A percentile compares a stretch with the other conserved stretches of the same genome.
phyloP scores from a whole-genome alignment of 768 basidiomycete species.

The Podaxis pistillaris region DNA sequence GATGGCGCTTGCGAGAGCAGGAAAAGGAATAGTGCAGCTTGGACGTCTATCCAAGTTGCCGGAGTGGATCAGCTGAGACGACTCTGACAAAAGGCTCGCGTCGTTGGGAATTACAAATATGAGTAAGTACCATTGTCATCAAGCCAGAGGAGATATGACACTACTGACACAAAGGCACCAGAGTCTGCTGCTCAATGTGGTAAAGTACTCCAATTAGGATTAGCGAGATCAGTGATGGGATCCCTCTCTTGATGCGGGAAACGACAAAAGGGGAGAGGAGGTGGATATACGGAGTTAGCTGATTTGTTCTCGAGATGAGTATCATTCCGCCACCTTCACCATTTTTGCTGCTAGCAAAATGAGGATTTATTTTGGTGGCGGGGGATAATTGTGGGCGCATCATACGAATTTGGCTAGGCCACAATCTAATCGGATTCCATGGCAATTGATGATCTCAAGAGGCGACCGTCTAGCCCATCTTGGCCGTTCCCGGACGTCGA shows the following conservation, averaged over 20 bases:
- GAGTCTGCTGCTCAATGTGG: background rate
- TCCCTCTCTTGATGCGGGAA: background rate
- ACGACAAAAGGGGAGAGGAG: background rate
- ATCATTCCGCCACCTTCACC: background rate
- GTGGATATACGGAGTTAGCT: background rate
- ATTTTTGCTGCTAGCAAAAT: background rate
- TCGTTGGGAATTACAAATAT: background rate
- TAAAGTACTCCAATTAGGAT: background rate
- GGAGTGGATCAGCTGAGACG: too few relatives aligned
- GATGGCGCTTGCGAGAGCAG: too few relatives aligned
- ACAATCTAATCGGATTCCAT: background rate
- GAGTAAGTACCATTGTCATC: background rate
- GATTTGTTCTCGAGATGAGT: background rate
- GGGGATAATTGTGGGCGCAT: background rate
- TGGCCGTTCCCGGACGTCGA: background rate
- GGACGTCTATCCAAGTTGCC: too few relatives aligned
- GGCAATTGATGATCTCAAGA: background rate
- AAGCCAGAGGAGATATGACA: background rate
- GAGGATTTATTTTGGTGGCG: background rate
- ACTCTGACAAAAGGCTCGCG: background rate
- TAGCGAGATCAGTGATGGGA: background rate
- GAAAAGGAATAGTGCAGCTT: too few relatives aligned
- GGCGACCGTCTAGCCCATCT: background rate
- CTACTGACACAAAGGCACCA: background rate
- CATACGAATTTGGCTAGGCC: background rate